Evolutionary conservation across 108 stramenopile species (phyloP).

Genomic region (Skeletonema grethae): DNA sequence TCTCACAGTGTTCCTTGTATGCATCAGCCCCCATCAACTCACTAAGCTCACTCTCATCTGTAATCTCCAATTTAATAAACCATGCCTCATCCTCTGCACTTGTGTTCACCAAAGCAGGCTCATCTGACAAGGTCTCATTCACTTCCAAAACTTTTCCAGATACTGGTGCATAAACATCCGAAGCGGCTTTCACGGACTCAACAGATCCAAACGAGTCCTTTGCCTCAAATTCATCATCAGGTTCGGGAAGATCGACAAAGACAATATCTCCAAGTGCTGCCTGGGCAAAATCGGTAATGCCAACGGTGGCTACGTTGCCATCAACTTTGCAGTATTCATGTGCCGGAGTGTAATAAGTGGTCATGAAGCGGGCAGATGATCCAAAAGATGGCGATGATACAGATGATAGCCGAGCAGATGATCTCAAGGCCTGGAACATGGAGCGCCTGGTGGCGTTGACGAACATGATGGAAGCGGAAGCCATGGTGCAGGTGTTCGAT

Average conservation of each 20-base stretch:
- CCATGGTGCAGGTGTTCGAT: constrained; percentile 10
- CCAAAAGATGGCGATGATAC: constrained; percentile 9
- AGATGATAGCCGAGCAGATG: constrained; percentile 17
- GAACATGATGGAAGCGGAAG: constrained; percentile 28
- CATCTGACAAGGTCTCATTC: constrained; percentile 75
- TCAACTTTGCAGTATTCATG: constrained; percentile 95
- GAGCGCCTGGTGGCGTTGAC: constrained; percentile 34
- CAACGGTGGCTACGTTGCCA: constrained; percentile 89
- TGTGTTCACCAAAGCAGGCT: constrained; percentile 88
- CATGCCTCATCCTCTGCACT: constrained; percentile 84
- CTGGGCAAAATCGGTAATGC: constrained; percentile 97
- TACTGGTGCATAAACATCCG: constrained; percentile 94
- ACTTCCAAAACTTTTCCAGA: constrained; percentile 82
- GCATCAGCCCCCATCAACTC: constrained; percentile 71
- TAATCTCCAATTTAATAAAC: constrained; percentile 92
- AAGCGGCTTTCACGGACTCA: constrained; percentile 99
- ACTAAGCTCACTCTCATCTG: constrained; percentile 61
- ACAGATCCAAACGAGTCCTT: constrained; percentile 94
- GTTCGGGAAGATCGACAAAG: constrained; percentile 95
- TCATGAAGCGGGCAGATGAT: background rate
- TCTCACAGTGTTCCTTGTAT: constrained; percentile 56
- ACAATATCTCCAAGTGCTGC: constrained; percentile 97
- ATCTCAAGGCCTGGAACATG: constrained; percentile 23
- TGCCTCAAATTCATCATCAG: constrained; percentile 89
- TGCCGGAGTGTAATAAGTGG: constrained; percentile 41